Evolutionary conservation across 805 yeast genomes (phyloP).

Genomic region (Alloascoidea hylecoeti): DNA sequence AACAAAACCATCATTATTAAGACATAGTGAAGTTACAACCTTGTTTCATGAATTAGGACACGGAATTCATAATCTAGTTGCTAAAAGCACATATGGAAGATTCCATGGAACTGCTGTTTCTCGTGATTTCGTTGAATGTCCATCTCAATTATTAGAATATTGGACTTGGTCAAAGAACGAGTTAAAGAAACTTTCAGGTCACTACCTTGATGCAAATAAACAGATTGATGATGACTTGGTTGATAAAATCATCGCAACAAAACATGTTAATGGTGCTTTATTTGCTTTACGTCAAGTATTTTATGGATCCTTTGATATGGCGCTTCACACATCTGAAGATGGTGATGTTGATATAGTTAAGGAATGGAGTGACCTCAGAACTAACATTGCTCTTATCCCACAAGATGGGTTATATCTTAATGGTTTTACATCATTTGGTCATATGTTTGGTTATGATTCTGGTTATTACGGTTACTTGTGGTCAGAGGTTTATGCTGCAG

Average conservation of each 20-base stretch:
- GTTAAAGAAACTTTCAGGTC: conserved; percentile 45
- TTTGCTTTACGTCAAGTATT: conserved; percentile 63
- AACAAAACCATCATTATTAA: conserved; percentile 59
- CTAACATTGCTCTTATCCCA: conserved; percentile 43
- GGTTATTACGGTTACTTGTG: conserved; percentile 82
- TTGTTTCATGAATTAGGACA: conserved; percentile 88
- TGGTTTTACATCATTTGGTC: conserved; percentile 71
- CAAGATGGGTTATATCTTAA: conserved; percentile 40
- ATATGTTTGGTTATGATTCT: conserved; percentile 75
- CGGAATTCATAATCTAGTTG: conserved; percentile 69
- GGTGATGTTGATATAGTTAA: conserved; percentile 35
- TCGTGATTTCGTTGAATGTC: conserved; percentile 85
- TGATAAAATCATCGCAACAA: conserved; percentile 43
- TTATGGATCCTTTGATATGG: conserved; percentile 69
- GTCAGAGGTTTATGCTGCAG: conserved; percentile 78
- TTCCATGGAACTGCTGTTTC: conserved; percentile 71
- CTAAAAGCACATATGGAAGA: conserved; percentile 46
- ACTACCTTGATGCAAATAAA: conserved; percentile 42
- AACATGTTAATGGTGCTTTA: conserved; percentile 67
- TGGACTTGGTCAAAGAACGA: conserved; percentile 72
- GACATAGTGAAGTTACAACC: conserved; percentile 68
- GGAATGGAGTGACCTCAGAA: conserved; percentile 54
- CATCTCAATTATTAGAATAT: conserved; percentile 79
- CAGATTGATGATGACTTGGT: conserved; percentile 42
- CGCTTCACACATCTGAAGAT: conserved; percentile 37